A percentile compares a stretch with the other conserved stretches of the same genome.
phyloP scores from a whole-genome alignment of 352 stramenopile genomes.

The Globisporangium rhizosaccharum region DNA sequence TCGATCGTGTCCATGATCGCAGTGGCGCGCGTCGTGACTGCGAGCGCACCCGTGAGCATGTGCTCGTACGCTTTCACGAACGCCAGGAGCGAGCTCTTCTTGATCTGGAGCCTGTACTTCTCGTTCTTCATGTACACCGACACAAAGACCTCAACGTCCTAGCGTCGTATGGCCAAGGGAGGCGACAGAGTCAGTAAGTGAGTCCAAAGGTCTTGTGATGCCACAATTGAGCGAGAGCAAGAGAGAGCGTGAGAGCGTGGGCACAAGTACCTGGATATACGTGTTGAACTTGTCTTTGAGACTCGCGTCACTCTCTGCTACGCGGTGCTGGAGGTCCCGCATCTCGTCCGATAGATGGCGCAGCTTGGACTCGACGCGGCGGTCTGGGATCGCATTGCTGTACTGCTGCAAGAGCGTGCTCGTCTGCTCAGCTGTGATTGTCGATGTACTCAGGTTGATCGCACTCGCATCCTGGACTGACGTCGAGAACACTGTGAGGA shows the following conservation, averaged over 20 bases:
- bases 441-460: constrained; percentile 15
- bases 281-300: constrained; percentile 40
- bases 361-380: constrained; percentile 35
- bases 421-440: constrained; percentile 26
- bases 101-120: constrained; percentile 76
- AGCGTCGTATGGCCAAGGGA: constrained; percentile 3
- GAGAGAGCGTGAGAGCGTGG: not conserved
- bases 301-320: constrained; percentile 26
- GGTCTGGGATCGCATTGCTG: constrained; percentile 18
- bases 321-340: constrained; percentile 24
- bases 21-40: constrained; percentile 32
- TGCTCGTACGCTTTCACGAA: constrained; percentile 68
- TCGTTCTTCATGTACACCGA: constrained; percentile 85
- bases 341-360: constrained; percentile 46
- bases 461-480: constrained; percentile 23
- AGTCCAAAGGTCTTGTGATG: not conserved
- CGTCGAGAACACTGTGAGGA: constrained; percentile 21
- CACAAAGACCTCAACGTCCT: constrained; percentile 75
- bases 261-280: constrained; percentile 47
- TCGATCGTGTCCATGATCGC: constrained; percentile 48
- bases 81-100: constrained; percentile 71
- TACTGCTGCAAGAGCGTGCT: constrained; percentile 22
- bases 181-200: not conserved
- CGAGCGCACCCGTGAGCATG: constrained; percentile 32
- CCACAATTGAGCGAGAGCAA: not conserved